phyloP scores from a whole-genome alignment of 352 stramenopile genomes.

The Phytopythium aichiense region DNA sequence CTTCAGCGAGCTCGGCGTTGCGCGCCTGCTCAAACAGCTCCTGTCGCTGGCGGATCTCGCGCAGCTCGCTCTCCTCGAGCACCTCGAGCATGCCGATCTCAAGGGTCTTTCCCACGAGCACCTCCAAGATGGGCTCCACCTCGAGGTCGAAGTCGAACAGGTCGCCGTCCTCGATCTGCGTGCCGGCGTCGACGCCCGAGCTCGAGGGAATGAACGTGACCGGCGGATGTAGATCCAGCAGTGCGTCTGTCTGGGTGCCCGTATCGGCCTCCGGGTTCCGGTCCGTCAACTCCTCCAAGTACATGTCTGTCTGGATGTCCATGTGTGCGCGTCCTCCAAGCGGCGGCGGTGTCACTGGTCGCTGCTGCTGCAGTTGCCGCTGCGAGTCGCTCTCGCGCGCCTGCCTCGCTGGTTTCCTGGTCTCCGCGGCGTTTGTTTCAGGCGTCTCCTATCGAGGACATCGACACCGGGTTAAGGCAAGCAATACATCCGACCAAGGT shows the following conservation, averaged over 20 bases:
- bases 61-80: slow-evolving; percentile 93
- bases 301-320: slow-evolving; percentile 94
- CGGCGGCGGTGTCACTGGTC: slow-evolving; percentile 77
- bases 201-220: slow-evolving; percentile 87
- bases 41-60: slow-evolving; percentile 86
- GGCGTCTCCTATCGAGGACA: not conserved
- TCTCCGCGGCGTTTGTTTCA: not conserved
- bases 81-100: slow-evolving; percentile 93
- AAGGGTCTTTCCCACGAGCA: slow-evolving; percentile 94
- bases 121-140: slow-evolving; percentile 93
- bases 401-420: slow-evolving; percentile 1
- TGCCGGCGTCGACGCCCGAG: slow-evolving; percentile 84
- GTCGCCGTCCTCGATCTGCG: slow-evolving; percentile 91
- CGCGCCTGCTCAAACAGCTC: slow-evolving; percentile 90
- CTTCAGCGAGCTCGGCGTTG: slow-evolving; percentile 92
- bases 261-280: slow-evolving; percentile 82
- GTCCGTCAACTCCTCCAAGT: slow-evolving; percentile 93
- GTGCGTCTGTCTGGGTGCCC: slow-evolving; percentile 91
- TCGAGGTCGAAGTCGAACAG: slow-evolving; percentile 96
- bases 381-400: slow-evolving; percentile 10
- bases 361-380: slow-evolving; percentile 31
- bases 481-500: too few relatives aligned
- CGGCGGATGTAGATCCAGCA: slow-evolving; percentile 81
- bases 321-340: slow-evolving; percentile 87
- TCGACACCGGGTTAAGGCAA: not conserved